Percentiles rank a stretch among this genome's conserved stretches.
Evolutionary conservation across 805 yeast genomes (phyloP).

Genomic region (Lipomyces chichibuensis): DNA sequence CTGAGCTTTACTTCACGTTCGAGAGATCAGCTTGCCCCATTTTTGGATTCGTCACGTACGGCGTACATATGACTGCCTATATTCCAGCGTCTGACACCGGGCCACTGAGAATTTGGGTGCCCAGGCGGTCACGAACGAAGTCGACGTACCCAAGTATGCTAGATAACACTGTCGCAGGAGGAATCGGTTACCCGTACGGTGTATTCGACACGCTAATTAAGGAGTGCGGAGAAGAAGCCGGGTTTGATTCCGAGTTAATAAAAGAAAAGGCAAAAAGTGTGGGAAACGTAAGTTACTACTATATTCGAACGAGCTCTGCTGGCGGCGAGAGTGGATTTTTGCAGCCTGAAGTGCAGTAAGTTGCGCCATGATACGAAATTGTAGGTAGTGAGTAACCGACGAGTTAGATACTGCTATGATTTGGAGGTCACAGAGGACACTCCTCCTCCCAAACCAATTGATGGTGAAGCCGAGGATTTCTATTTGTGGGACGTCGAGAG

Average conservation of each 20-base stretch:
- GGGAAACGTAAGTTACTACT: conserved; percentile 69
- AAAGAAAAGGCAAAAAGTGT: conserved; percentile 50
- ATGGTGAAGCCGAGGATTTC: conserved; percentile 78
- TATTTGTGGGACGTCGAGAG: conserved; percentile 62
- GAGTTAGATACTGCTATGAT: conserved; percentile 62
- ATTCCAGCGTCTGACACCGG: conserved; percentile 56
- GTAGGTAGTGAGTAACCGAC: background rate
- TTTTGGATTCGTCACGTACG: conserved; percentile 86
- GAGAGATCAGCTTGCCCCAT: conserved; percentile 84
- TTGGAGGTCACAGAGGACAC: conserved; percentile 54
- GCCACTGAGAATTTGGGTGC: conserved; percentile 67
- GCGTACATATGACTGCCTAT: conserved; percentile 85
- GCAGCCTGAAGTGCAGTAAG: conserved; percentile 81
- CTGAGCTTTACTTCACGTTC: conserved; percentile 62
- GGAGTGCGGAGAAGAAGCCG: conserved; percentile 92
- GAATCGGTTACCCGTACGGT: conserved; percentile 80
- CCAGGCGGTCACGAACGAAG: conserved; percentile 74
- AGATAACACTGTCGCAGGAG: conserved; percentile 96
- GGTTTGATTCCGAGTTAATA: conserved; percentile 60
- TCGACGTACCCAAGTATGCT: conserved; percentile 88
- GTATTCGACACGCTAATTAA: conserved; percentile 75
- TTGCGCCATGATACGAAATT: background rate
- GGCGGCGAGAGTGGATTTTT: conserved; percentile 57
- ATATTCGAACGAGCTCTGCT: conserved; percentile 41
- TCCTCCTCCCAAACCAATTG: conserved; percentile 60